These are phyloP conservation scores for Didymella arachidicola DNA, from an alignment of 2,329 filamentous ascomycete species.

Conservation along the genomic window DNA sequence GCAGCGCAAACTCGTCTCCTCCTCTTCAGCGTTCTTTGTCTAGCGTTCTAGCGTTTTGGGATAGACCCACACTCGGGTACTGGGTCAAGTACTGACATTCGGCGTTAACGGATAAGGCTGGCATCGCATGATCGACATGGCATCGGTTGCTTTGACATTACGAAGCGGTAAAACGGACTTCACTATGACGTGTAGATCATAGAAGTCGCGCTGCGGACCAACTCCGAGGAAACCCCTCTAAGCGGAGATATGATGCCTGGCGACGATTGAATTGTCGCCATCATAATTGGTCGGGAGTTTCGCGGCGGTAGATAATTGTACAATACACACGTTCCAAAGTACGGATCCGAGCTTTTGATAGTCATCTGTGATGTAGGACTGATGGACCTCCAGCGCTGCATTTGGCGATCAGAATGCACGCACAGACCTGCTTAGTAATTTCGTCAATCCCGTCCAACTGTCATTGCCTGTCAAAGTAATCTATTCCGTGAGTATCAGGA, in stretches of 20 bases:
- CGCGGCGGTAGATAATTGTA: constrained; percentile 4
- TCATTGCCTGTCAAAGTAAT: not conserved
- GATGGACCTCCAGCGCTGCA: not conserved
- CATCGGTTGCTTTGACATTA: constrained; percentile 23
- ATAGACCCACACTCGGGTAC: constrained; percentile 31
- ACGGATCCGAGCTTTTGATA: too few species aligned
- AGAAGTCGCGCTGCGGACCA: constrained; percentile 15
- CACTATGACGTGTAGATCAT: constrained; percentile 38
- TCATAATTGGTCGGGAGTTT: not conserved
- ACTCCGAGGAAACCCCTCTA: not conserved
- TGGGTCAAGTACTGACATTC: constrained; percentile 29
- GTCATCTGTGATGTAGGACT: not conserved
- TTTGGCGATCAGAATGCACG: not conserved
- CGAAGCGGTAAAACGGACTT: constrained; percentile 23
- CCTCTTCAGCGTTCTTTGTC: constrained; percentile 35
- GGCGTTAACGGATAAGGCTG: constrained; percentile 30
- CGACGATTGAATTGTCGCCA: not conserved
- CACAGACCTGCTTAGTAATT: constrained; percentile 13
- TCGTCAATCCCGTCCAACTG: not conserved
- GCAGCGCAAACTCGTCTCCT: constrained; percentile 24
- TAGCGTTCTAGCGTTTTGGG: constrained; percentile 49
- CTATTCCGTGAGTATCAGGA: not conserved
- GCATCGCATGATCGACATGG: constrained; percentile 19
- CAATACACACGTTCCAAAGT: constrained; percentile 4
- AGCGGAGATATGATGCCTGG: not conserved